Evolutionary conservation across 1,284 basidiomycete genomes (phyloP).

Genomic region (Inonotus obliquus): DNA sequence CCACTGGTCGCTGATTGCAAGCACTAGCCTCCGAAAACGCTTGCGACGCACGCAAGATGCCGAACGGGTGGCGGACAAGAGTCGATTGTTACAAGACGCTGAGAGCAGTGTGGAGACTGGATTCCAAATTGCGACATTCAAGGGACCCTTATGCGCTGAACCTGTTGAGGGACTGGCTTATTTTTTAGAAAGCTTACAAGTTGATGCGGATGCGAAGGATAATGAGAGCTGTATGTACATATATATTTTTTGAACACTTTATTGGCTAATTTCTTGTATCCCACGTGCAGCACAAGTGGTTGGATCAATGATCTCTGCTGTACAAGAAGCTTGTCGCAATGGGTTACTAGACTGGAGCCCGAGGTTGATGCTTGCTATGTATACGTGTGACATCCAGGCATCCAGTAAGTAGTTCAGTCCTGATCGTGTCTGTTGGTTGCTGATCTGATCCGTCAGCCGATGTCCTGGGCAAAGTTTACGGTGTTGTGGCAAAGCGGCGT

Average conservation of each 20-base stretch:
- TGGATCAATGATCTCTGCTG: conserved; percentile 85
- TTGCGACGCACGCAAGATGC: conserved; percentile 25
- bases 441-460: conserved; percentile 59
- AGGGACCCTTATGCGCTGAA: conserved; percentile 94
- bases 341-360: conserved; percentile 97
- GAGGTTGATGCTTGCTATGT: conserved; percentile 96
- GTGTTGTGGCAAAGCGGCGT: conserved; percentile 85
- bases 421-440: neutral
- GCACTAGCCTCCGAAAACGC: conserved; percentile 21
- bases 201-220: conserved; percentile 58
- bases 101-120: conserved; percentile 86
- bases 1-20: conserved; percentile 11
- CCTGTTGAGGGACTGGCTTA: conserved; percentile 93
- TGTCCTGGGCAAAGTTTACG: conserved; percentile 97
- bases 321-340: conserved; percentile 85
- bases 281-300: conserved; percentile 61
- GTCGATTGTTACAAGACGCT: conserved; percentile 51
- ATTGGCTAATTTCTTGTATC: conserved; percentile 27
- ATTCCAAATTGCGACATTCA: conserved; percentile 91
- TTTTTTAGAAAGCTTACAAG: conserved; percentile 74
- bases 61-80: conserved; percentile 27
- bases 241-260: conserved; percentile 24
- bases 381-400: conserved; percentile 97
- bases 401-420: conserved; percentile 62
- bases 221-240: conserved; percentile 52